phyloP scores from a whole-genome alignment of 2,329 filamentous ascomycete genomes.

The Trichophyton benhamiae region DNA sequence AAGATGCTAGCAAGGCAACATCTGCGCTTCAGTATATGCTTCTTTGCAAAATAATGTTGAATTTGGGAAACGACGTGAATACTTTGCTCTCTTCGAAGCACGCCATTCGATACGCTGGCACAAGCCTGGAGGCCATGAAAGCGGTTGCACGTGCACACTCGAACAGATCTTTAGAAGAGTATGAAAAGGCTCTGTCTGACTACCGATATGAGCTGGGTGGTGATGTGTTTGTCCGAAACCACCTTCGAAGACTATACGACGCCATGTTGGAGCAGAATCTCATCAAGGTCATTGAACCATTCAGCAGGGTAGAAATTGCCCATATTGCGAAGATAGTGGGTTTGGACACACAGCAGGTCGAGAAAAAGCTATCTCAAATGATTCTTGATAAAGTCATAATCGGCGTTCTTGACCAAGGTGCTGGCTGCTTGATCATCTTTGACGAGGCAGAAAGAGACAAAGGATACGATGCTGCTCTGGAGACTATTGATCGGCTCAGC shows the following conservation, averaged over 20 bases:
- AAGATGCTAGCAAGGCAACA: constrained; percentile 81
- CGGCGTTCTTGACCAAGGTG: constrained; percentile 90
- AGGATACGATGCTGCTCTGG: constrained; percentile 83
- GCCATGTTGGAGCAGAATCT: constrained; percentile 99
- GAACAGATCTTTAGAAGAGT: constrained; percentile 91
- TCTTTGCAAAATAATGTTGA: constrained; percentile 99
- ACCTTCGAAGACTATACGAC: constrained; percentile 90
- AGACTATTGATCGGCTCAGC: constrained; percentile 93
- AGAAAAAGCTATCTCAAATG: constrained; percentile 98
- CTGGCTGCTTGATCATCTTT: constrained; percentile 93
- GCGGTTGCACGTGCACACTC: constrained; percentile 90
- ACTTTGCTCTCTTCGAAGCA: constrained; percentile 91
- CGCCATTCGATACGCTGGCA: constrained; percentile 87
- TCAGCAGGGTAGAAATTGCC: constrained; percentile 89
- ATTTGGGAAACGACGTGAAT: constrained; percentile 91
- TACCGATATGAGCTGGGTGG: constrained; percentile 90
- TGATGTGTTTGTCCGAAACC: constrained; percentile 92
- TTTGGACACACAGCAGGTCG: constrained; percentile 88
- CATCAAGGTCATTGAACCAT: constrained; percentile 98
- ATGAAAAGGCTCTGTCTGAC: constrained; percentile 78
- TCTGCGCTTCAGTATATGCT: constrained; percentile 98
- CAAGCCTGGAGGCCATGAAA: constrained; percentile 98
- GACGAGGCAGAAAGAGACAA: constrained; percentile 90
- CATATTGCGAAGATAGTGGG: constrained; percentile 98
- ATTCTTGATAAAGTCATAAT: constrained; percentile 98